A percentile compares a stretch with the other conserved stretches of the same genome.
Evolutionary conservation across 2,329 filamentous ascomycete genomes (phyloP).

Genomic region (Talaromyces pinophilus): DNA sequence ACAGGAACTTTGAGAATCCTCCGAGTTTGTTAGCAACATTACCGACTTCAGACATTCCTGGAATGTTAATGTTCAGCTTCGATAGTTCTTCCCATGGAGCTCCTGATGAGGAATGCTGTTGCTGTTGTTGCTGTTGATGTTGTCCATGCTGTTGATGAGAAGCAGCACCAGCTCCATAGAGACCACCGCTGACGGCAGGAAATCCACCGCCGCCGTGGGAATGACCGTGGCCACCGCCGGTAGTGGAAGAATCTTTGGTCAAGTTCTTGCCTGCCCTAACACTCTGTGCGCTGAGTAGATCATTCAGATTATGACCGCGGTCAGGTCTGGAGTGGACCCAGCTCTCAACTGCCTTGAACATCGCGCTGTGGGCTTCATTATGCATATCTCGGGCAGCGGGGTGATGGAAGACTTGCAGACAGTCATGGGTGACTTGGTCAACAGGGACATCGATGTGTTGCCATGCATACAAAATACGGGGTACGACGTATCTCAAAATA

Average conservation of each 20-base stretch:
- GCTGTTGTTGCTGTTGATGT: constrained; percentile 23
- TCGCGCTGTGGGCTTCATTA: constrained; percentile 78
- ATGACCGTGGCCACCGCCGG: constrained; percentile 39
- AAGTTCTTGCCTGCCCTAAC: constrained; percentile 85
- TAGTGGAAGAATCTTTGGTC: constrained; percentile 34
- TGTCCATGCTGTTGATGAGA: constrained; percentile 32
- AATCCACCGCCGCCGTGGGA: constrained; percentile 36
- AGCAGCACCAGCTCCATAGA: constrained; percentile 22
- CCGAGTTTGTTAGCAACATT: constrained; percentile 29
- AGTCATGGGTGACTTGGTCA: constrained; percentile 79
- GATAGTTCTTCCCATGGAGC: constrained; percentile 36
- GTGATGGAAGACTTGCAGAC: constrained; percentile 84
- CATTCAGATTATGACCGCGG: constrained; percentile 67
- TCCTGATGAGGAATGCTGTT: constrained; percentile 26
- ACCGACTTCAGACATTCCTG: constrained; percentile 41
- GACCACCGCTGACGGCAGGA: constrained; percentile 30
- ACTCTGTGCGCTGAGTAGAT: constrained; percentile 76
- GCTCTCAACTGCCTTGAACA: constrained; percentile 81
- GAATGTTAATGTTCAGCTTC: constrained; percentile 40
- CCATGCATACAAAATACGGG: constrained; percentile 88
- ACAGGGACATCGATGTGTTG: constrained; percentile 81
- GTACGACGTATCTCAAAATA: constrained; percentile 82
- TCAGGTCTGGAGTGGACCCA: constrained; percentile 75
- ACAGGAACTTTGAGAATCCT: constrained; percentile 20
- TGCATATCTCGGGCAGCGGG: constrained; percentile 75